A percentile compares a stretch with the other conserved stretches of the same genome.
phyloP scores from a whole-genome alignment of 345 rosid genomes.

The Murraya koenigii region DNA sequence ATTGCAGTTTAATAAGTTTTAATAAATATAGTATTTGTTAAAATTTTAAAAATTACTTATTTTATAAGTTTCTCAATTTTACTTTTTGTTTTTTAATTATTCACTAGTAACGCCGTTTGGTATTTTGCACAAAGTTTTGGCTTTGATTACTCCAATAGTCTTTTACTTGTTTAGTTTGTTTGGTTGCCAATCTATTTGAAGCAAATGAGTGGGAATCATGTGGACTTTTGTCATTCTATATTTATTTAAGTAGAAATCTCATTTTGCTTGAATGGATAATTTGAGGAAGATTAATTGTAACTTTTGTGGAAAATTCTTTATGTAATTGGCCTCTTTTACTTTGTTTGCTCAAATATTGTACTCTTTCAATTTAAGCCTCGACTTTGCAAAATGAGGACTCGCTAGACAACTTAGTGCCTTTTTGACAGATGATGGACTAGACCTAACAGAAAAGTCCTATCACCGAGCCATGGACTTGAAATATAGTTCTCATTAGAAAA shows the following conservation, averaged over 20 bases:
- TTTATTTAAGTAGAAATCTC: slow-evolving; percentile 6
- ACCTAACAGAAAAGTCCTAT: slow-evolving; percentile 82
- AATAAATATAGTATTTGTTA: too few relatives aligned
- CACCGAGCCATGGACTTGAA: slow-evolving; percentile 98
- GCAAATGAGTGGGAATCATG: too few relatives aligned
- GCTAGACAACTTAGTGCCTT: slow-evolving; percentile 87
- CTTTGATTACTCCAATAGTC: too few relatives aligned
- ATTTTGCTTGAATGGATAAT: slow-evolving; percentile 8
- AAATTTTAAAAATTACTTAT: too few relatives aligned
- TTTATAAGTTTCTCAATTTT: too few relatives aligned
- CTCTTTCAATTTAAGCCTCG: slow-evolving; percentile 60
- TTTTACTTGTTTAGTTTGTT: too few relatives aligned
- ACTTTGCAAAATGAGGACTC: slow-evolving; percentile 87
- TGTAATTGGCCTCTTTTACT: slow-evolving; percentile 24
- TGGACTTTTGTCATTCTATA: too few relatives aligned
- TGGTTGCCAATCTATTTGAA: too few relatives aligned
- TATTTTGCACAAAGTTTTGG: too few relatives aligned
- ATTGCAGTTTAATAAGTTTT: too few relatives aligned
- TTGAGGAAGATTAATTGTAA: slow-evolving; percentile 15
- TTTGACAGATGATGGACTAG: slow-evolving; percentile 94
- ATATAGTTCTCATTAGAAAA: slow-evolving; percentile 89
- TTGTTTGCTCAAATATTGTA: slow-evolving; percentile 31
- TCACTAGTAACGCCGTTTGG: too few relatives aligned
- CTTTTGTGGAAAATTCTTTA: slow-evolving; percentile 23
- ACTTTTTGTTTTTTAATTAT: too few relatives aligned